Percentiles rank a stretch among this genome's conserved stretches.
These are phyloP conservation scores for Amanita molliuscula DNA, from an alignment of 768 basidiomycete genomes.

Conservation along the genomic window DNA sequence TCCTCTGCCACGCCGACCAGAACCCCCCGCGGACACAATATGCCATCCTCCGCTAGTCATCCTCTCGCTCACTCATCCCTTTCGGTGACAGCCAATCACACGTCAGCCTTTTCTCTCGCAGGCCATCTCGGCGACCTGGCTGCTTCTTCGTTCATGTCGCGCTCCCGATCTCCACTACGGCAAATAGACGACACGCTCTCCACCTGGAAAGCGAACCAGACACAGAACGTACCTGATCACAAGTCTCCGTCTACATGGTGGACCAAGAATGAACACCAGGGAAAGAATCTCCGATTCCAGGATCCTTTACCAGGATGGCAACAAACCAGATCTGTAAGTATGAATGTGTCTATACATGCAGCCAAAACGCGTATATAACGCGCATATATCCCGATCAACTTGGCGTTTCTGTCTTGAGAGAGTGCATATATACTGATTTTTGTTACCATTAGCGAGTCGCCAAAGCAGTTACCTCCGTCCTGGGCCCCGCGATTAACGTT, in stretches of 20 bases:
- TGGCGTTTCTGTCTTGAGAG: not conserved
- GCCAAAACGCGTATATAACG: not conserved
- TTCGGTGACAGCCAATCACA: not conserved
- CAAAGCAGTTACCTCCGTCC: constrained; percentile 20
- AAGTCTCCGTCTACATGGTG: constrained; percentile 16
- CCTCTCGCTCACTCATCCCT: not conserved
- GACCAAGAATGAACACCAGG: constrained; percentile 18
- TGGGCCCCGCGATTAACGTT: constrained; percentile 24
- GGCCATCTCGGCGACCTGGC: not conserved
- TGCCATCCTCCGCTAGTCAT: not conserved
- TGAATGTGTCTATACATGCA: not conserved
- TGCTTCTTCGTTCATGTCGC: not conserved
- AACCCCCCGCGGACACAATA: not conserved
- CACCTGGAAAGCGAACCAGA: not conserved
- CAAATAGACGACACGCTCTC: constrained; percentile 5
- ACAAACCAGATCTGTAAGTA: constrained; percentile 23
- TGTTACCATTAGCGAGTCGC: constrained; percentile 19
- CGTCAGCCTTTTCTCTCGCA: not conserved
- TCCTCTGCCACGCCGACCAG: not conserved
- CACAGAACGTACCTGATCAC: constrained; percentile 2
- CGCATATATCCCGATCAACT: not conserved
- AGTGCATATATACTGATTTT: constrained; percentile 1
- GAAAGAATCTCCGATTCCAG: constrained; percentile 23
- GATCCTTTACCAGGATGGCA: constrained; percentile 30
- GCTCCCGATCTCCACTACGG: constrained; percentile 1